Evolutionary conservation across 2,329 filamentous ascomycete species (phyloP), one percentile per base, ranked within the genome.

Genomic region (Trichoderma sp.): DNA sequence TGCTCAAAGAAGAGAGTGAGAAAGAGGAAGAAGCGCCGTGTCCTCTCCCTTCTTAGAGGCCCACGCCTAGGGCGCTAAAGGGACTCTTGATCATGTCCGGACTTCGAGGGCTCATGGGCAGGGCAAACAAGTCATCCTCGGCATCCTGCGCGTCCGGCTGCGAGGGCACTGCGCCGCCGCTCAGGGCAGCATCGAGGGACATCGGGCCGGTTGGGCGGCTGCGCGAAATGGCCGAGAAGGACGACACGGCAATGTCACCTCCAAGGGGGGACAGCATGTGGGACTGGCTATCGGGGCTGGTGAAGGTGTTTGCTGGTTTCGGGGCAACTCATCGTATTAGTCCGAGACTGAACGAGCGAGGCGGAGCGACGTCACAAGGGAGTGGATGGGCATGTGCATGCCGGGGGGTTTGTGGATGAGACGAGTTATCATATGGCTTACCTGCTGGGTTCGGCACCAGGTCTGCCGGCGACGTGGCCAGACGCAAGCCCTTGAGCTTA

Each of bases 1-100:
- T 24, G 48, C 17, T 24, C 39, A 44, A 17, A n/a, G n/a, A 5
- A 44, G 21, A 44, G n/a, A n/a, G n/a, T n/a, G n/a, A 44, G n/a
- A n/a, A 7, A 30, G 19, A n/a, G 19, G 6, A 34, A 54, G 34
- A 55, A 51, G 30, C 47, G 48, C 28, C 6, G 21, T 44, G 28
- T 14, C 34, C 5, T 41, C 30, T 48, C 41, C 65, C 59, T 17
- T 15, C 17, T 52, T 17, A 52, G 3, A 43, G 30, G 51, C 51
- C 62, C 50, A 55, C 69, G 78, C 63, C 63, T 63, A 85, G 68
- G 28, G 85, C 78, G 70, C 84, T 87, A 73, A 97, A 97, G 0
- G 92, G 93, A 73, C 91, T 93, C 71, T 88, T 91, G 61, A 88
- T 87, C 82, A 95, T 92, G 70, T 96, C 92, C 0, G 93, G 93